Evolutionary conservation across 2,329 filamentous ascomycete species (phyloP).

Genomic region (Claviceps humidiphila): DNA sequence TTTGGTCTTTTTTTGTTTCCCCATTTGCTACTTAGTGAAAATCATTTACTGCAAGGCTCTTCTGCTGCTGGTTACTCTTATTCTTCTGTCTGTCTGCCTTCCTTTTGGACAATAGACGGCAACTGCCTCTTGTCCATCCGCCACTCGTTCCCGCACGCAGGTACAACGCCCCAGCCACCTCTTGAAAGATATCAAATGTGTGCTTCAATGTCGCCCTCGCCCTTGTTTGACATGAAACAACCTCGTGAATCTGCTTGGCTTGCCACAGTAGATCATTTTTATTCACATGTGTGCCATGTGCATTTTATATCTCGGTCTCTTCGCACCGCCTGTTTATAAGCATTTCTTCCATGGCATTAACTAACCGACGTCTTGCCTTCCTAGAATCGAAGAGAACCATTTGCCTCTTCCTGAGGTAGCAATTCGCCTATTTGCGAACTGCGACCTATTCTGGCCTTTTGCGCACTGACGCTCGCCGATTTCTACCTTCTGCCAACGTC

Average conservation of each 20-base stretch:
- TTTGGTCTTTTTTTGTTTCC: not conserved
- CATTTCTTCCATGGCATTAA: not conserved
- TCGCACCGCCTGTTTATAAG: not conserved
- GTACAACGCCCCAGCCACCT: not conserved
- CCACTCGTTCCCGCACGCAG: not conserved
- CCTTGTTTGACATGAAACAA: not conserved
- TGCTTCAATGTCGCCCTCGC: not conserved
- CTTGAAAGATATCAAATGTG: not conserved
- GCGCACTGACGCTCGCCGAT: not conserved
- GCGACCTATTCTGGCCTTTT: not conserved
- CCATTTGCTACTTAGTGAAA: not conserved
- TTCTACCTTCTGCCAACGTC: not conserved
- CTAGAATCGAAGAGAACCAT: not conserved
- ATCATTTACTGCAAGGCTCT: slow-evolving; percentile 1
- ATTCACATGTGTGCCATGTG: not conserved
- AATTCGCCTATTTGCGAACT: not conserved
- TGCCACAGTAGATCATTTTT: not conserved
- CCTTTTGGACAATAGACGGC: not conserved
- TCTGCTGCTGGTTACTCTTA: not conserved
- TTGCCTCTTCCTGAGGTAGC: not conserved
- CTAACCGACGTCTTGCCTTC: not conserved
- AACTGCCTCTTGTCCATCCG: not conserved
- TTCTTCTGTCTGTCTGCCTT: not conserved
- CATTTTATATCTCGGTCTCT: not conserved
- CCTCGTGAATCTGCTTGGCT: not conserved